Conservation (phyloP, 1,139 yeast species). For the Saccharomyces hybrid region DNA sequence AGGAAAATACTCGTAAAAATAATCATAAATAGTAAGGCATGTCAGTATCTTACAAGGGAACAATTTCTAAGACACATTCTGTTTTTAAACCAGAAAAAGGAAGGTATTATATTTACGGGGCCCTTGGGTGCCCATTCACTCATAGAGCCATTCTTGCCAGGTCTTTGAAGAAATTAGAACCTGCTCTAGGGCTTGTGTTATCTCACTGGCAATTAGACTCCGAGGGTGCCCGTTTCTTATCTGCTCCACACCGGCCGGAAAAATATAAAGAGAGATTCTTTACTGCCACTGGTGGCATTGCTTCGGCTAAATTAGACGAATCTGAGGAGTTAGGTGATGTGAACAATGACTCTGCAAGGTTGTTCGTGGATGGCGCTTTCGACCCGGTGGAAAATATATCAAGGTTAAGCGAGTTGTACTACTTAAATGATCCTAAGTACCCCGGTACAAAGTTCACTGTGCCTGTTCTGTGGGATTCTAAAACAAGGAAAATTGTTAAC, state of each 20-base stretch:
- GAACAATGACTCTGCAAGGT: neutral
- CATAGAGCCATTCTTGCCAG: conserved; percentile 11
- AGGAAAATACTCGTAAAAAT: neutral
- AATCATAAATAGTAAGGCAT: neutral
- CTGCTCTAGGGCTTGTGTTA: conserved; percentile 8
- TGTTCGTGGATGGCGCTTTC: neutral
- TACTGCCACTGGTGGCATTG: conserved; percentile 4
- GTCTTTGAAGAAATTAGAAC: conserved; percentile 7
- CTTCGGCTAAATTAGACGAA: neutral
- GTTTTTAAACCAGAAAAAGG: conserved; percentile 10
- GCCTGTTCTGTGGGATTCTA: conserved; percentile 12
- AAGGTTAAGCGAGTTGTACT: conserved; percentile 6
- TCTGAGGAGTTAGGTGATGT: no score
- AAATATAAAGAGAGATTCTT: conserved; percentile 38
- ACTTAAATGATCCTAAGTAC: conserved; percentile 7
- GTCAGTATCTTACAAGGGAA: conserved; percentile 3
- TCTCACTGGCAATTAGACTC: conserved; percentile 11
- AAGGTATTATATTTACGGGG: conserved; percentile 11
- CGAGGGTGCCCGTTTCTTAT: conserved; percentile 2
- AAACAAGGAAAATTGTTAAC: conserved; percentile 11
- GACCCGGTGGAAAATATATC: conserved; percentile 5
- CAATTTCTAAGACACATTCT: conserved; percentile 7
- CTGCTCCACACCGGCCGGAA: conserved; percentile 15
- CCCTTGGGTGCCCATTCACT: conserved; percentile 12
- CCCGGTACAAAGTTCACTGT: conserved; percentile 7